Evolutionary conservation across 805 yeast genomes (phyloP).

Genomic region (Schwanniomyces sp.): DNA sequence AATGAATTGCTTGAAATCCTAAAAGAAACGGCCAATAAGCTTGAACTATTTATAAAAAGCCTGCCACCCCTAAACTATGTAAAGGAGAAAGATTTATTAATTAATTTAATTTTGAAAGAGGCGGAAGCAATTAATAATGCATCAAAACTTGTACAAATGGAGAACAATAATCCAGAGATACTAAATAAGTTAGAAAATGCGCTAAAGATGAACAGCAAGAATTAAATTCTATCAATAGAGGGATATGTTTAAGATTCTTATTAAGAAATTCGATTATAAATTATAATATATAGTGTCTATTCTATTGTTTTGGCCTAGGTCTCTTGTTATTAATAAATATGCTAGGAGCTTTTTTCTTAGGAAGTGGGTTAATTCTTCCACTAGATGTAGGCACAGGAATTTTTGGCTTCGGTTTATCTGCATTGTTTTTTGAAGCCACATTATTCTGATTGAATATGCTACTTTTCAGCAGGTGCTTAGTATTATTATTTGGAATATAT

Average conservation of each 20-base stretch:
- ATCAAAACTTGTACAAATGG: constrained; percentile 8
- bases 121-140: constrained; percentile 18
- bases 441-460: background rate
- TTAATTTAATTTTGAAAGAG: constrained; percentile 19
- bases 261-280: background rate
- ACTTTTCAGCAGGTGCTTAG: background rate
- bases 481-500: background rate
- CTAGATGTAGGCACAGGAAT: constrained; percentile 5
- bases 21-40: constrained; percentile 1
- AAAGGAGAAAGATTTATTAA: background rate
- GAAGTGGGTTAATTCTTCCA: constrained; percentile 4
- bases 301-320: constrained; percentile 5
- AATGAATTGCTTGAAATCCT: constrained; percentile 4
- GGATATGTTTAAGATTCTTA: background rate
- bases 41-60: background rate
- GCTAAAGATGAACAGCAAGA: background rate
- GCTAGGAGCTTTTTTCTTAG: constrained; percentile 6
- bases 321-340: constrained; percentile 14
- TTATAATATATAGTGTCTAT: background rate
- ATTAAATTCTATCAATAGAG: background rate
- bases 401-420: background rate
- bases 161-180: background rate
- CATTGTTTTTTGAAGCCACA: background rate
- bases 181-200: constrained; percentile 4
- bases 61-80: background rate